Evolutionary conservation across 768 basidiomycete genomes (phyloP).

Genomic region (Termitomyces bulborhizus): DNA sequence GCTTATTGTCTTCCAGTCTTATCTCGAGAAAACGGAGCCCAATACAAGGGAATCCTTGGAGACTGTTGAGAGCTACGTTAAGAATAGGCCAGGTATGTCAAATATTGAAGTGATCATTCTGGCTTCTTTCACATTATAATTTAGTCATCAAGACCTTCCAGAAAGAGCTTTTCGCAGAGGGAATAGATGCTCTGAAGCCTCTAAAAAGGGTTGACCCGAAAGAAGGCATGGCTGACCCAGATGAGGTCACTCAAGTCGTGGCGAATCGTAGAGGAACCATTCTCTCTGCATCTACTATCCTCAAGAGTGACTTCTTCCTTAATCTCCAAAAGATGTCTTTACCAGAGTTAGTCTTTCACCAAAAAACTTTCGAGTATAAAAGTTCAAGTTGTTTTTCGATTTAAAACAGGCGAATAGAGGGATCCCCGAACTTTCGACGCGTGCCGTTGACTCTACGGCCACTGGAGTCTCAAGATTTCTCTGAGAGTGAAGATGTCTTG

Average conservation of each 20-base stretch:
- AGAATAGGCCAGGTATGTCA: conserved; percentile 69
- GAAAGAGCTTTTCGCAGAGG: conserved; percentile 80
- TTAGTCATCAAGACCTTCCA: conserved; percentile 93
- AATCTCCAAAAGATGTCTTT: conserved; percentile 95
- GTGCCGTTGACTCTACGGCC: conserved; percentile 57
- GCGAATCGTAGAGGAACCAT: conserved; percentile 79
- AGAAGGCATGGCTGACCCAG: conserved; percentile 74
- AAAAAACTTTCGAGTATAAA: neutral
- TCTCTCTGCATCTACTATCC: conserved; percentile 84
- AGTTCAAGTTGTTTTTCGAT: neutral
- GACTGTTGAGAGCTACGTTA: conserved; percentile 77
- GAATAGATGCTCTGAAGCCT: conserved; percentile 73
- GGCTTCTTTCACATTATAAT: neutral
- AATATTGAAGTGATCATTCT: neutral
- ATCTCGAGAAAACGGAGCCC: conserved; percentile 73
- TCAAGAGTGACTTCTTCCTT: conserved; percentile 94
- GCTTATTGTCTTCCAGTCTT: conserved; percentile 85
- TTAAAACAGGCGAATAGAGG: conserved; percentile 70
- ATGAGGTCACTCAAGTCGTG: conserved; percentile 87
- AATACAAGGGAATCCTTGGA: conserved; percentile 75
- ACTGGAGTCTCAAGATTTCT: conserved; percentile 16
- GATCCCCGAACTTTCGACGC: conserved; percentile 89
- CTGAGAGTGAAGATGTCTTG: conserved; percentile 23
- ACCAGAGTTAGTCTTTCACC: conserved; percentile 61
- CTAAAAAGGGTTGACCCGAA: conserved; percentile 64